Evolutionary conservation across 768 basidiomycete species (phyloP).

Genomic region (Strobilomyces confusus): DNA sequence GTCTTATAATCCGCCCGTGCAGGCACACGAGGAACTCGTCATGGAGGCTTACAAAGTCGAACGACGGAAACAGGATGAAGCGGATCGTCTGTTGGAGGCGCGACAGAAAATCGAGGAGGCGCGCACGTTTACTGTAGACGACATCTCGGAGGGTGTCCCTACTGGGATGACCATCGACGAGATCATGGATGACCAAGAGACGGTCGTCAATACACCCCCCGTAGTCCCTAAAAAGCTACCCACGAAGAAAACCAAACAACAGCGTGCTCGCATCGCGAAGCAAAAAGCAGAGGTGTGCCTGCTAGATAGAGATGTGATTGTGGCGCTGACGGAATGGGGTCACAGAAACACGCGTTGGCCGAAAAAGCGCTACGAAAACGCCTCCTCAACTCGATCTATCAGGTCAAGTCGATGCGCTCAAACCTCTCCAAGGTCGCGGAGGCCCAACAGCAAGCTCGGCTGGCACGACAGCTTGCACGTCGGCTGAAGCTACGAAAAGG

Average conservation of each 20-base stretch:
- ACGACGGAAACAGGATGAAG: conserved; percentile 49
- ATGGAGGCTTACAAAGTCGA: conserved; percentile 65
- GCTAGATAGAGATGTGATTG: neutral
- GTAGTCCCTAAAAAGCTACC: conserved; percentile 39
- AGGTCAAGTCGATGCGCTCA: conserved; percentile 51
- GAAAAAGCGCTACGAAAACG: conserved; percentile 59
- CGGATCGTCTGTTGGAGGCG: conserved; percentile 47
- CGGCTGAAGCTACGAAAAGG: conserved; percentile 57
- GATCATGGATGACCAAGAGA: conserved; percentile 38
- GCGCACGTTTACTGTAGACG: conserved; percentile 30
- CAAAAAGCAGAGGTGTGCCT: conserved; percentile 57
- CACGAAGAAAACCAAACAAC: conserved; percentile 55
- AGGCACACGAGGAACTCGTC: conserved; percentile 69
- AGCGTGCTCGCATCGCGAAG: conserved; percentile 64
- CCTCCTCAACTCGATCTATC: conserved; percentile 54
- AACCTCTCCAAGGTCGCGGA: conserved; percentile 33
- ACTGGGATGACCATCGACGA: conserved; percentile 66
- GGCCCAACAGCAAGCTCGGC: conserved; percentile 35
- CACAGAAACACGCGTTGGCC: conserved; percentile 60
- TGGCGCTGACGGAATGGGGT: neutral
- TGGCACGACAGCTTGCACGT: conserved; percentile 39
- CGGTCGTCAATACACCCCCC: conserved; percentile 27
- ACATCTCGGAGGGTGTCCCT: conserved; percentile 37
- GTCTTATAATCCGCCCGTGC: conserved; percentile 83
- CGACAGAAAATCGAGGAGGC: conserved; percentile 56